phyloP scores from a whole-genome alignment of 495 filamentous ascomycete genomes.

The Podospora appendiculata region DNA sequence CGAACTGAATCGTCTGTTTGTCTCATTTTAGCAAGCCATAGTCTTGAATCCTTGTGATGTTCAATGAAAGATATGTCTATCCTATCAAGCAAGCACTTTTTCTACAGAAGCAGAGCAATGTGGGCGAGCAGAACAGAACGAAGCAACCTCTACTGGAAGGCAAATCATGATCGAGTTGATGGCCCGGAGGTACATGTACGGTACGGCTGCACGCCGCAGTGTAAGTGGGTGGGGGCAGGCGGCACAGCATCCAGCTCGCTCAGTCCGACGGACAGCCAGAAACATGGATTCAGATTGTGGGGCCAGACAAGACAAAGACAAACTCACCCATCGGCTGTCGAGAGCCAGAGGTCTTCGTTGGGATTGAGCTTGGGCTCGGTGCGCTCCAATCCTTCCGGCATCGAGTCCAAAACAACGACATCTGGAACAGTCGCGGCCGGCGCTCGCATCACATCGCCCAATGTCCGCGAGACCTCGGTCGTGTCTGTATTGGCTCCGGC shows the following conservation, averaged over 20 bases:
- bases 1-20: conserved; percentile 29
- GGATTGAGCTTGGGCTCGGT: conserved; percentile 24
- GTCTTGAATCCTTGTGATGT: not conserved
- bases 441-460: conserved; percentile 34
- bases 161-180: too few species aligned
- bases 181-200: too few species aligned
- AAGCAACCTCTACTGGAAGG: too few species aligned
- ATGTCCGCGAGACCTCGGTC: conserved; percentile 12
- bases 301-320: not conserved
- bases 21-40: not conserved
- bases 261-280: too few species aligned
- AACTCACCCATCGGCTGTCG: conserved; percentile 38
- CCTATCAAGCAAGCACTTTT: too few species aligned
- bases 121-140: too few species aligned
- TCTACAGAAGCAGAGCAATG: too few species aligned
- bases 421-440: conserved; percentile 27
- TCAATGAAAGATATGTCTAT: too few species aligned
- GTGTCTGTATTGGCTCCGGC: not conserved
- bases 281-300: too few species aligned
- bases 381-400: conserved; percentile 10
- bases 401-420: conserved; percentile 29
- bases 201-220: too few species aligned
- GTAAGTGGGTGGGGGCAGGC: too few species aligned
- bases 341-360: conserved; percentile 38
- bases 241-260: too few species aligned